Evolutionary conservation across 192 early-diverging fungal species (phyloP).

Genomic region (Dispira simplex): DNA sequence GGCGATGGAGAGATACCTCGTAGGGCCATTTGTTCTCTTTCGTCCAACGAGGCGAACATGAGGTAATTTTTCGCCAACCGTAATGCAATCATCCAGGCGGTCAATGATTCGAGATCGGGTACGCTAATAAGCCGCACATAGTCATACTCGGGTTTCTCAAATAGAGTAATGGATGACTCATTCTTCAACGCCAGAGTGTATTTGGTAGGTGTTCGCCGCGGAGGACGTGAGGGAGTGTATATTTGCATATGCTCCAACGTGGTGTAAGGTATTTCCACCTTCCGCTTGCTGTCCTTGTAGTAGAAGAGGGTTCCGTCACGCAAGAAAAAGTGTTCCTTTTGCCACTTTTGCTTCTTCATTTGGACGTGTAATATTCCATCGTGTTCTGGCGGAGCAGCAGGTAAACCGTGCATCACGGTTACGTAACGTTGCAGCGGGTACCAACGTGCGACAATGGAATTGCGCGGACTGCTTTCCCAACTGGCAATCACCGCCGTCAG

Average conservation of each 20-base stretch:
- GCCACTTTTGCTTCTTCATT: constrained; percentile 10
- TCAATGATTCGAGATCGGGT: not conserved
- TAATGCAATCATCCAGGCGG: constrained; percentile 5
- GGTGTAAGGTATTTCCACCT: constrained; percentile 8
- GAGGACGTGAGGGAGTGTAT: not conserved
- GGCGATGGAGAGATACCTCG: not conserved
- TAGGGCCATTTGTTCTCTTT: not conserved
- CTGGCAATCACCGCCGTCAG: constrained; percentile 62
- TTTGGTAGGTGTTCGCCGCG: not conserved
- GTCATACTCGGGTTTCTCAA: constrained; percentile 10
- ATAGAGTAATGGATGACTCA: constrained; percentile 10
- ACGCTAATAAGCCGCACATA: constrained; percentile 7
- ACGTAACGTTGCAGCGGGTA: constrained; percentile 4
- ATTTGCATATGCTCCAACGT: constrained; percentile 9
- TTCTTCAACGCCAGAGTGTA: constrained; percentile 9
- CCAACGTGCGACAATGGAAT: constrained; percentile 44
- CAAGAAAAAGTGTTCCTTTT: constrained; percentile 3
- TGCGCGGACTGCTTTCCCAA: constrained; percentile 62
- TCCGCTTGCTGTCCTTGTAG: constrained; percentile 11
- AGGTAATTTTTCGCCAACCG: constrained; percentile 2
- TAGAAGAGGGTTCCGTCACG: not conserved
- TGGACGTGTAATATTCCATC: not conserved
- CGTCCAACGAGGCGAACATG: not conserved
- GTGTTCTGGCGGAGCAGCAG: not conserved
- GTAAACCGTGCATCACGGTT: not conserved